Conservation (phyloP, 441 rosid species). For the Jatropha multifida region DNA sequence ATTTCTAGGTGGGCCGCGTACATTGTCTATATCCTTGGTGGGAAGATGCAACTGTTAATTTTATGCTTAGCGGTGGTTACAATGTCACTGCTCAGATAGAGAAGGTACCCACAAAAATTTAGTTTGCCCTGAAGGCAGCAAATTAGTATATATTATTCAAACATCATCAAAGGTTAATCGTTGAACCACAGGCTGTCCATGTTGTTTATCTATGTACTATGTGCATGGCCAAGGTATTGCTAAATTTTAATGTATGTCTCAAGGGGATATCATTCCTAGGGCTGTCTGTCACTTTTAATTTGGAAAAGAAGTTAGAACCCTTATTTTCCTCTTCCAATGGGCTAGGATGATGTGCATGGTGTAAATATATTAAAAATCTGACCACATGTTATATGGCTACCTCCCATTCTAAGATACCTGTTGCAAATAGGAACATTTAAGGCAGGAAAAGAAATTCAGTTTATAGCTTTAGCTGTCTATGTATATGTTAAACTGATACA, state of each 20-base stretch:
- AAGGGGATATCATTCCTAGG: not conserved
- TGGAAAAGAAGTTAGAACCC: not conserved
- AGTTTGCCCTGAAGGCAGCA: not conserved
- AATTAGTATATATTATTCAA: not conserved
- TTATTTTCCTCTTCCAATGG: not conserved
- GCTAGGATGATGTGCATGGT: not conserved
- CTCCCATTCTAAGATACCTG: too few species aligned
- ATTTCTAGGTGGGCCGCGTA: conserved; percentile 65
- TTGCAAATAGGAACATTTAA: too few species aligned
- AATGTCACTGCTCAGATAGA: conserved; percentile 51
- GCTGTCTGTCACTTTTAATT: not conserved
- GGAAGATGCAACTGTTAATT: conserved; percentile 74
- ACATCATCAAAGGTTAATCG: not conserved
- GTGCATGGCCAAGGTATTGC: not conserved
- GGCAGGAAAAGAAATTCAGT: too few species aligned
- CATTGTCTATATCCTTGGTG: conserved; percentile 88
- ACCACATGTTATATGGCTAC: not conserved
- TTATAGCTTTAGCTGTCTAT: not conserved
- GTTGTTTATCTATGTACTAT: not conserved
- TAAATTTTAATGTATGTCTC: not conserved
- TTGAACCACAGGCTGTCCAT: not conserved
- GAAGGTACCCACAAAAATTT: conserved; percentile 40
- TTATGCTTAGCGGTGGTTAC: conserved; percentile 81
- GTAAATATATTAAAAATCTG: not conserved
- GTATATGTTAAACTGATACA: not conserved